These are phyloP conservation scores for Kuraishia hungarica DNA, from an alignment of 805 yeast genomes.

Conservation along the genomic window DNA sequence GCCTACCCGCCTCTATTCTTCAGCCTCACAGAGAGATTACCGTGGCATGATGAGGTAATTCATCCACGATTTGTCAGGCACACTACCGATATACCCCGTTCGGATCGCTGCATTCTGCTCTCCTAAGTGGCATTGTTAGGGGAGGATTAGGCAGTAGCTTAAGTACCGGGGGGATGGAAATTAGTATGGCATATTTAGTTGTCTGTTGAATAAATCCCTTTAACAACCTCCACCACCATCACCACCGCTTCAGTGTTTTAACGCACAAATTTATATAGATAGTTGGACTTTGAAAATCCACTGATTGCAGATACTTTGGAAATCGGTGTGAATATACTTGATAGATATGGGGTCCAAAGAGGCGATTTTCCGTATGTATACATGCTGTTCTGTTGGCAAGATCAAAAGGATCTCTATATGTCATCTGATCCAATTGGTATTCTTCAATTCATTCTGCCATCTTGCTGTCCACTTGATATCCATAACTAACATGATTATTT, in stretches of 20 bases:
- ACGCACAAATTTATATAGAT: too few species aligned
- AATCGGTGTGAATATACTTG: neutral
- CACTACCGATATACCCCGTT: neutral
- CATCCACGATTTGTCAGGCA: neutral
- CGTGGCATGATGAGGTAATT: neutral
- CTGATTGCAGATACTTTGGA: neutral
- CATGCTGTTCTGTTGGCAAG: neutral
- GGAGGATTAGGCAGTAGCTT: neutral
- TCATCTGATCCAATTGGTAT: too few species aligned
- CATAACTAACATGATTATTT: neutral
- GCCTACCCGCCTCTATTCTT: neutral
- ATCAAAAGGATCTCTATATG: neutral
- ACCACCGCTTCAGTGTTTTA: too few species aligned
- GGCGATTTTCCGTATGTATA: constrained; percentile 29
- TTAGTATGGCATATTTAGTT: neutral
- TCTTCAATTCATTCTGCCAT: too few species aligned
- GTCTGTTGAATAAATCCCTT: too few species aligned
- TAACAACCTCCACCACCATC: too few species aligned
- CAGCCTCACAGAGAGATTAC: neutral
- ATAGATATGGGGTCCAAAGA: constrained; percentile 14
- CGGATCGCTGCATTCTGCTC: neutral
- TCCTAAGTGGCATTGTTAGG: neutral
- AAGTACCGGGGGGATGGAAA: neutral
- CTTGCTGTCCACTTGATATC: too few species aligned
- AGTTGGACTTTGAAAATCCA: neutral